Base-by-base conservation (phyloP, 2,329 filamentous ascomycete genomes). In the Xylaria sp. region DNA sequence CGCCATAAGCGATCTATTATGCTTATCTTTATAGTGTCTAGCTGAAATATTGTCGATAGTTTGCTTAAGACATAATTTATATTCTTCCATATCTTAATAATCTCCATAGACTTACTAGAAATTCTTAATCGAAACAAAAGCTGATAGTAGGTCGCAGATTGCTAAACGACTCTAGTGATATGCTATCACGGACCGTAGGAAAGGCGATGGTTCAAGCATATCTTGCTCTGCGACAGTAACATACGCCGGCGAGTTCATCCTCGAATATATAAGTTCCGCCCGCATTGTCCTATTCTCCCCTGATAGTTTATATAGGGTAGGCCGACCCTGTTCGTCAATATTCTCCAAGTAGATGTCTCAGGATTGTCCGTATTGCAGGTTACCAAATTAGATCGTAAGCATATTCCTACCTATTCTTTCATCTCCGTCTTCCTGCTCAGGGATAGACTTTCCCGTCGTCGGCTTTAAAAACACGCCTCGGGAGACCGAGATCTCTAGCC, bases 351-450 rank as follows among this genome's bases (percentile, higher is more conserved):
- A 85, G 28, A 90, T 78, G 65, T 90, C 86, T 2, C 88, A 83
- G 0, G 86, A 85, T 67, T 90, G 88, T n/a, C 87, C 88, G 64
- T 87, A 90, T 69, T 89, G 88, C 0, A 91, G 68, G 71, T 84
- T 88, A 2, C 86, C 85, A 2, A 89, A 75, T 0, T 76, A 64
- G 28, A 88, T 78, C 0, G 74, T 81, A 31, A 86, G 71, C 31
- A 69, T 72, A 1, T 3, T 20, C 1, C 23, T 76, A 9, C 55
- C 54, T 7, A 5, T 62, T 4, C 3, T 69, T 69, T 46, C 71
- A 0, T 74, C 70, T 69, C 41, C 72, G 0, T 74, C 60, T 15
- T 81, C 69, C 23, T 23, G 79, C 75, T 54, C 10, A n/a, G 79
- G 79, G 0, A 86, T 81, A 0, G 80, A 78, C 0, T 77, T 73